Base-by-base conservation (phyloP, 2,329 filamentous ascomycete species). In the Penicillium sp. region DNA sequence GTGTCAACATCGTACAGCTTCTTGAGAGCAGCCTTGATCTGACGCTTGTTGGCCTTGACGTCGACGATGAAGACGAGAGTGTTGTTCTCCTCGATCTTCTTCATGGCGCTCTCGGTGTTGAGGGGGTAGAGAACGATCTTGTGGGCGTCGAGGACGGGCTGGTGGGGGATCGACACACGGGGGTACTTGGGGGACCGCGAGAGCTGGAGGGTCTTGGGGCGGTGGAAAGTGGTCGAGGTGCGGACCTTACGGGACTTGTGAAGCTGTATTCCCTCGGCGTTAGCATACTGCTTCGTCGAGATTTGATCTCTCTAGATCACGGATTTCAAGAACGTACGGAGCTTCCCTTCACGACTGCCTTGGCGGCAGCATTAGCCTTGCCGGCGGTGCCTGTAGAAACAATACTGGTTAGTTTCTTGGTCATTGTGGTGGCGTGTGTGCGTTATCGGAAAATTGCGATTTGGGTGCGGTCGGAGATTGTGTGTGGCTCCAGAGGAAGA, bases 21-120 rank as follows among this genome's bases (percentile, higher is more conserved):
- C 92, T 97, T 99, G 69, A 99, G 84, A 63, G 93, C 90, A 73
- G 87, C 84, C 87, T 97, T 97, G 84, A 99, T 99, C 85, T 99
- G 94, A 77, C 92, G 88, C 90, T 99, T 99, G 88, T 99, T 99
- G 79, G 93, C 88, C 89, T 95, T 95, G 79, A 93, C 82, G 70
- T 97, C 89, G 75, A 95, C 91, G 71, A 96, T 96, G 86, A 97
- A 97, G 77, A 96, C 91, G 51, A 99, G 87, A 69, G 94, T 99
- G 87, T 99, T 99, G 88, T 99, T 92, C 89, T 99, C 94, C 86
- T 99, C 94, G 72, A 99, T 97, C 89, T 97, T 97, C 91, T 99
- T 99, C 93, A 99, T 97, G 75, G 95, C 94, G 75, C 89, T 94
- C 89, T 99, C 94, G 60, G 94, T 99, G 89, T 99, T 99, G 76